Percentiles rank a stretch among this genome's conserved stretches.
These are phyloP conservation scores for Malassezia slooffiae DNA, from an alignment of 1,284 basidiomycete species.

Conservation along the genomic window DNA sequence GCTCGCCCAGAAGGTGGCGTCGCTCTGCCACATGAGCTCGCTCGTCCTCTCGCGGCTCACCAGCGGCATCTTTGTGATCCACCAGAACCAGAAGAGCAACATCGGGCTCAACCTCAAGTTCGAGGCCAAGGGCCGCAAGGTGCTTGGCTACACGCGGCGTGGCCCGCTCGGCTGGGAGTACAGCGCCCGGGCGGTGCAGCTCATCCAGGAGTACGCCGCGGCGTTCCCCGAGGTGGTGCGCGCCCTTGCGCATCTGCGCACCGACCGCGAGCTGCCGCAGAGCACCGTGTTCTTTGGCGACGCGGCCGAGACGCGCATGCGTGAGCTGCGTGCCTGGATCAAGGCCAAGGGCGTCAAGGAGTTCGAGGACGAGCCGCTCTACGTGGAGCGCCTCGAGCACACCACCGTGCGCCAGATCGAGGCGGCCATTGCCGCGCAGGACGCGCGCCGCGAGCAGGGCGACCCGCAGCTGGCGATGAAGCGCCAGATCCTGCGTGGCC, in stretches of 20 bases:
- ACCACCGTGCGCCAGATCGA: conserved; percentile 50
- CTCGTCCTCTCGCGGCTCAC: conserved; percentile 67
- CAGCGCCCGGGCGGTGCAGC: conserved; percentile 69
- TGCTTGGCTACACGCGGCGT: conserved; percentile 83
- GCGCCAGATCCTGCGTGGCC: conserved; percentile 76
- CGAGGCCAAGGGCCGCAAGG: conserved; percentile 88
- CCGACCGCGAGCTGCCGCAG: conserved; percentile 55
- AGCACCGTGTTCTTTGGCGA: too few species aligned
- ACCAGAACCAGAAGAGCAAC: conserved; percentile 64
- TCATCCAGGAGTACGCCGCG: conserved; percentile 68
- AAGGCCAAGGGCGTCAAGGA: conserved; percentile 73
- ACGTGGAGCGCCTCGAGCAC: conserved; percentile 80
- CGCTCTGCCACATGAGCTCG: conserved; percentile 26
- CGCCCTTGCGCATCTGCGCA: conserved; percentile 19
- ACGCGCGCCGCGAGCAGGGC: conserved; percentile 19
- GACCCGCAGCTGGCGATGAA: conserved; percentile 59
- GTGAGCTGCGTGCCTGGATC: conserved; percentile 74
- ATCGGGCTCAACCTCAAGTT: conserved; percentile 91
- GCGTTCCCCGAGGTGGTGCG: conserved; percentile 39
- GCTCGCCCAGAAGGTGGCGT: conserved; percentile 27
- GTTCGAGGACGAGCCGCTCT: conserved; percentile 83
- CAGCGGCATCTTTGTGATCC: conserved; percentile 80
- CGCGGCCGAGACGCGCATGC: conserved; percentile 63
- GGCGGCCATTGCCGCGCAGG: conserved; percentile 60
- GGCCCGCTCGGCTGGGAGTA: conserved; percentile 82